Base-by-base conservation (phyloP, 225 moss, liverwort and hornwort species). In the Bryum argenteum region DNA sequence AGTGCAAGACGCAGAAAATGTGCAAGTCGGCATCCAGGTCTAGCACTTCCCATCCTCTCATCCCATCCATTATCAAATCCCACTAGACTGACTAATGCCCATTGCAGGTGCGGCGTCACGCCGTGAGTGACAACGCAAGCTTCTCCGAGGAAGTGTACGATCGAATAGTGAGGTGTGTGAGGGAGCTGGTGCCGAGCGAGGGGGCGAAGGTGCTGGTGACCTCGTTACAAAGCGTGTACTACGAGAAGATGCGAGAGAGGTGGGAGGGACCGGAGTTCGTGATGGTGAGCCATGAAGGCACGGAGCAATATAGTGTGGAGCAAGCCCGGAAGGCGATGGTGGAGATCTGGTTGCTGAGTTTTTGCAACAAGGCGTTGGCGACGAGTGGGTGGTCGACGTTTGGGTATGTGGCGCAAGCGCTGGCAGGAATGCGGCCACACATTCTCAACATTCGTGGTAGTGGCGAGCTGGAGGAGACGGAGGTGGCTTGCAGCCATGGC, bases 321-420 rank as follows among this genome's bases (percentile, higher is more conserved):
- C 96, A 96, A 74, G 82, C 93, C 33, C 71, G 72, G 54, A 91
- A 91, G 67, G 93, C 96, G 7, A 67, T 93, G 61, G 82, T 86
- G 60, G 96, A 96, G 72, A 96, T 96, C 58, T 96, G 96, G 96
- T 69, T 96, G 66, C 79, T 96, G 57, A 96, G 96, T 65, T 79
- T 93, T 65, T 87, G 93, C 23, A 76, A 71, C 18, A 77, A 87
- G 51, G 78, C 52, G 12, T 42, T 96, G 59, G 88, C 82, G 20
- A 96, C 96, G 38, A 93, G 96, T 63, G 79, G 79, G 56, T 90
- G 82, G 85, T 96, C 96, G 18, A 96, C 93, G 0, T 96, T 96
- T 42, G 96, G 96, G 7, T 96, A 96, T 47, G 85, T 87, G 12
- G 90, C 96, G 8, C 96, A 96, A 20, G 96, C 79, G 13, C 67